phyloP scores from a whole-genome alignment of 208 protist genomes.

The Acanthamoeba royreba region DNA sequence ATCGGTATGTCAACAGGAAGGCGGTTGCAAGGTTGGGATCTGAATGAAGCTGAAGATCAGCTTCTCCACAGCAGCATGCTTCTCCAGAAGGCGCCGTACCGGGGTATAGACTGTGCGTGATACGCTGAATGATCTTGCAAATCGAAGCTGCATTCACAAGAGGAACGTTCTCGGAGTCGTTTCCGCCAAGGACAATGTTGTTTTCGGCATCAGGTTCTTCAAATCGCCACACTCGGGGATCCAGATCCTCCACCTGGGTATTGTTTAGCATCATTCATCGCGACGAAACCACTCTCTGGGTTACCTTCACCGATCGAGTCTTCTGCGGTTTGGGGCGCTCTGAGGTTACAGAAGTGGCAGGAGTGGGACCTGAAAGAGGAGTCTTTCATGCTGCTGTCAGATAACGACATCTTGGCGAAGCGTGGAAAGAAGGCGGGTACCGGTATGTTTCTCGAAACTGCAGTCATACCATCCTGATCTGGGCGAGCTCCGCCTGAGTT shows the following conservation, averaged over 20 bases:
- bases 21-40: background rate
- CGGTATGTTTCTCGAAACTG: too few relatives aligned
- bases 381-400: too few relatives aligned
- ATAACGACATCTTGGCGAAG: too few relatives aligned
- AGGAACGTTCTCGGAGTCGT: background rate
- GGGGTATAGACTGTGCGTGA: background rate
- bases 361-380: background rate
- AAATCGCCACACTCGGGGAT: background rate
- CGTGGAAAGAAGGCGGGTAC: too few relatives aligned
- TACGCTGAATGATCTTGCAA: constrained; percentile 5
- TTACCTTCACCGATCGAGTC: background rate
- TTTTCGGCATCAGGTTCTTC: background rate
- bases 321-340: background rate
- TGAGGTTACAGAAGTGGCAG: background rate
- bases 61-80: too few relatives aligned
- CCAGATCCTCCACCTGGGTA: background rate
- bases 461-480: too few relatives aligned
- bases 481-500: too few relatives aligned
- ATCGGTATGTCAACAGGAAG: constrained; percentile 41
- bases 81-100: too few relatives aligned
- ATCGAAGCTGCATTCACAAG: background rate
- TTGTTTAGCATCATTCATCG: background rate
- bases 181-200: background rate
- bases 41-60: too few relatives aligned
- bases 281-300: too few relatives aligned